phyloP scores from a whole-genome alignment of 805 yeast species.

The Lipomyces orientalis region DNA sequence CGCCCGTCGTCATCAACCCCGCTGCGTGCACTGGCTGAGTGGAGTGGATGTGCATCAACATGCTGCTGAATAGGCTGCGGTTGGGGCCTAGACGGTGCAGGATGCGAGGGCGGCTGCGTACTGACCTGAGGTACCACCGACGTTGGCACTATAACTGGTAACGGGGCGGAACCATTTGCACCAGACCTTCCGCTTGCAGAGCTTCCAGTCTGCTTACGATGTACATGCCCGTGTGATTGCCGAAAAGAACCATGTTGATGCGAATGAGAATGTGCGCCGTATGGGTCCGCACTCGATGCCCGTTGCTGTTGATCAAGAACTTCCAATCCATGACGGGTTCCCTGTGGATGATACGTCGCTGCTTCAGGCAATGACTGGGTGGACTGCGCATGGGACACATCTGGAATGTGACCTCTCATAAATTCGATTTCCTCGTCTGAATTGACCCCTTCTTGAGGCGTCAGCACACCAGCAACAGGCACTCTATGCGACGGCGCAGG shows the following conservation, averaged over 20 bases:
- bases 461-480: background rate
- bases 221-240: background rate
- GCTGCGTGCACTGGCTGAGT: background rate
- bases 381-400: conserved; percentile 16
- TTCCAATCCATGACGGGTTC: conserved; percentile 6
- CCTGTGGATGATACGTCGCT: conserved; percentile 7
- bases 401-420: background rate
- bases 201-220: background rate
- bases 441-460: conserved; percentile 5
- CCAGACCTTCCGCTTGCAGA: conserved; percentile 2
- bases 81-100: conserved; percentile 5
- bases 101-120: conserved; percentile 6
- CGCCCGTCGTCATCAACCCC: conserved; percentile 10
- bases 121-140: conserved; percentile 1
- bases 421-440: conserved; percentile 16
- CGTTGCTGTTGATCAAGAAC: background rate
- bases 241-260: conserved; percentile 2
- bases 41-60: background rate
- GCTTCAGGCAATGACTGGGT: conserved; percentile 25
- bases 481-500: conserved; percentile 1
- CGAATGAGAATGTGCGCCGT: conserved; percentile 2
- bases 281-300: conserved; percentile 3
- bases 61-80: conserved; percentile 14
- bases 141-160: background rate
- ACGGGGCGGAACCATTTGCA: background rate